Conservation (phyloP, 2,329 filamentous ascomycete genomes). For the Podosphaera fusca region DNA sequence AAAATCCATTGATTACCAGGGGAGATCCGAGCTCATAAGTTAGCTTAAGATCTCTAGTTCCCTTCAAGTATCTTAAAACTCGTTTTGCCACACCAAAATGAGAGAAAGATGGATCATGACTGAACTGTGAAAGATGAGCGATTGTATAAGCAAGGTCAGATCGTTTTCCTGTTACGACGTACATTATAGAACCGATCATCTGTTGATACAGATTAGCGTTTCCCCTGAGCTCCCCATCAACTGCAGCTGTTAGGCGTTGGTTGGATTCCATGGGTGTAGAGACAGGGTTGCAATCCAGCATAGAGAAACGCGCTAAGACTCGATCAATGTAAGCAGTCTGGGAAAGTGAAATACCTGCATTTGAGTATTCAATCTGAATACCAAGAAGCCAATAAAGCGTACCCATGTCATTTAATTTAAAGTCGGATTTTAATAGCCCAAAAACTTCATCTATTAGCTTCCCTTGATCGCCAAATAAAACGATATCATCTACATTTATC, state of each 20-base stretch:
- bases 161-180: too few relatives aligned
- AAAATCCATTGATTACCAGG: too few relatives aligned
- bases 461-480: too few relatives aligned
- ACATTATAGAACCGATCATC: too few relatives aligned
- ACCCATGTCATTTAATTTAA: not conserved
- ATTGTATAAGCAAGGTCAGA: not conserved
- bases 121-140: not conserved
- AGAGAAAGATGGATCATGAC: not conserved
- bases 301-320: not conserved
- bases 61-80: not conserved
- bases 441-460: not conserved
- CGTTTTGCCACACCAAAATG: not conserved
- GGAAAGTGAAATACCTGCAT: not conserved
- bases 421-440: not conserved
- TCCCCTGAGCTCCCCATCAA: too few relatives aligned
- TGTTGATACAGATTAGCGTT: too few relatives aligned
- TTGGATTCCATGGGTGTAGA: too few relatives aligned
- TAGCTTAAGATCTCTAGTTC: not conserved
- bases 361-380: not conserved
- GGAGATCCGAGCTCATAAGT: not conserved
- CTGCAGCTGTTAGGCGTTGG: too few relatives aligned
- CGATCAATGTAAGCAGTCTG: not conserved
- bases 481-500: too few relatives aligned
- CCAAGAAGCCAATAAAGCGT: not conserved
- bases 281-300: too few relatives aligned